Conservation (phyloP, 108 stramenopile species). For the Aureococcus anophagefferens region DNA sequence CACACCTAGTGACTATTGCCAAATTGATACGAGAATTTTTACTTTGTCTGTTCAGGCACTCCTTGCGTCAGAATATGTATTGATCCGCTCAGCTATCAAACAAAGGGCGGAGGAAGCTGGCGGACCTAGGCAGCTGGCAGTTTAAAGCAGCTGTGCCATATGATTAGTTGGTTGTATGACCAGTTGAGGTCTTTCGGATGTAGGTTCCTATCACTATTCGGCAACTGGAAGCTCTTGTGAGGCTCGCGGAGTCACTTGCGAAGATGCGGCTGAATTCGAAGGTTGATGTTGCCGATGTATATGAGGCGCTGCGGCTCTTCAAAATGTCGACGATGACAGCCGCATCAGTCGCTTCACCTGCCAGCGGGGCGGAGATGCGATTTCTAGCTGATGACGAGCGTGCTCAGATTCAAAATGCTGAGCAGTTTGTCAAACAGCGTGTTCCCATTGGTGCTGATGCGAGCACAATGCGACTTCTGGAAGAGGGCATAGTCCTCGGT, state of each 20-base stretch:
- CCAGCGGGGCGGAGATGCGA: conserved; percentile 12
- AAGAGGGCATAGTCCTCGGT: too few relatives aligned
- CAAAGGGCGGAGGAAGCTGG: neutral
- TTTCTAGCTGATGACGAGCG: neutral
- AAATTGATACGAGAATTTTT: too few relatives aligned
- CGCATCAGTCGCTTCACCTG: conserved; percentile 54
- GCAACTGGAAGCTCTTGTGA: conserved; percentile 97
- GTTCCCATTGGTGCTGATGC: neutral
- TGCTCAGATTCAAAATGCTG: neutral
- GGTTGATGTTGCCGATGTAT: conserved; percentile 82
- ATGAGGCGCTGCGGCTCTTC: conserved; percentile 94
- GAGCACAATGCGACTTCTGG: too few relatives aligned
- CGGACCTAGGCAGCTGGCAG: conserved; percentile 9
- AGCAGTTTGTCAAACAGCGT: neutral
- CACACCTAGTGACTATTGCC: too few relatives aligned
- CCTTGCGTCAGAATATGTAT: neutral
- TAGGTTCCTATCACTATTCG: conserved; percentile 96
- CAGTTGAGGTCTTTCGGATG: too few relatives aligned
- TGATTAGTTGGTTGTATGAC: too few relatives aligned
- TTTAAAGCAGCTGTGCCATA: too few relatives aligned
- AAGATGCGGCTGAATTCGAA: conserved; percentile 88
- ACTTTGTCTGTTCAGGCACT: too few relatives aligned
- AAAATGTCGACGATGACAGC: conserved; percentile 95
- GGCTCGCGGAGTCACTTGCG: conserved; percentile 86
- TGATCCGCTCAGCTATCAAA: neutral